Conservation (phyloP, 371 early-diverging fungal species). For the Syncephalis fuscata region DNA sequence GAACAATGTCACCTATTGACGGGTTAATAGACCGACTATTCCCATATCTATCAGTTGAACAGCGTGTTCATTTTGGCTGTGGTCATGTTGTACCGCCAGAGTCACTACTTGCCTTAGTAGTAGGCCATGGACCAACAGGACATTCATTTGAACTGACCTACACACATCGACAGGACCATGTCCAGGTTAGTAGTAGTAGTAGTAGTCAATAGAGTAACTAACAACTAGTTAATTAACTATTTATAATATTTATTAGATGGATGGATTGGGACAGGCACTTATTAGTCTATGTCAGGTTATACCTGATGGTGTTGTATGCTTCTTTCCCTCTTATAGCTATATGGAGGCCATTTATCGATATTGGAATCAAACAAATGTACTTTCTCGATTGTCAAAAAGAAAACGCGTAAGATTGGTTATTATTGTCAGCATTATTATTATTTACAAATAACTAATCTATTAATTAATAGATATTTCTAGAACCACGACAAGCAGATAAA, state of each 20-base stretch:
- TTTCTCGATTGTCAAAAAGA: constrained; percentile 23
- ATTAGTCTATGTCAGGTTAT: constrained; percentile 60
- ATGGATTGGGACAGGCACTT: constrained; percentile 52
- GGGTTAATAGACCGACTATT: constrained; percentile 30
- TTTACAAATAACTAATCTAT: constrained; percentile 5
- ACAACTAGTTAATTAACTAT: neutral
- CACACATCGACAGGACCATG: constrained; percentile 33
- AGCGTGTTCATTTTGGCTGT: constrained; percentile 48
- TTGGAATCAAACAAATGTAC: constrained; percentile 31
- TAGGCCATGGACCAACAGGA: constrained; percentile 45
- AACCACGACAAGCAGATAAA: constrained; percentile 35
- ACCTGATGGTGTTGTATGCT: constrained; percentile 89
- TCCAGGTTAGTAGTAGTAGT: constrained; percentile 20
- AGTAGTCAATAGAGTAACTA: too few relatives aligned
- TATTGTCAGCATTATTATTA: neutral
- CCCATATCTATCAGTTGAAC: constrained; percentile 19
- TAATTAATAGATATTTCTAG: constrained; percentile 32
- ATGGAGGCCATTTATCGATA: constrained; percentile 43
- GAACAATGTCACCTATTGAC: constrained; percentile 84
- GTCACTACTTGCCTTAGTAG: constrained; percentile 39
- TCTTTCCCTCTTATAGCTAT: constrained; percentile 83
- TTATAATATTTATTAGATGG: constrained; percentile 22
- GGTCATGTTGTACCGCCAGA: constrained; percentile 59
- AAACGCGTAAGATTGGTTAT: constrained; percentile 17
- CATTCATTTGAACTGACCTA: constrained; percentile 48